These are phyloP conservation scores for Cymbopogon flexuosus DNA, from an alignment of 202 grass and related monocot genomes.

Conservation along the genomic window DNA sequence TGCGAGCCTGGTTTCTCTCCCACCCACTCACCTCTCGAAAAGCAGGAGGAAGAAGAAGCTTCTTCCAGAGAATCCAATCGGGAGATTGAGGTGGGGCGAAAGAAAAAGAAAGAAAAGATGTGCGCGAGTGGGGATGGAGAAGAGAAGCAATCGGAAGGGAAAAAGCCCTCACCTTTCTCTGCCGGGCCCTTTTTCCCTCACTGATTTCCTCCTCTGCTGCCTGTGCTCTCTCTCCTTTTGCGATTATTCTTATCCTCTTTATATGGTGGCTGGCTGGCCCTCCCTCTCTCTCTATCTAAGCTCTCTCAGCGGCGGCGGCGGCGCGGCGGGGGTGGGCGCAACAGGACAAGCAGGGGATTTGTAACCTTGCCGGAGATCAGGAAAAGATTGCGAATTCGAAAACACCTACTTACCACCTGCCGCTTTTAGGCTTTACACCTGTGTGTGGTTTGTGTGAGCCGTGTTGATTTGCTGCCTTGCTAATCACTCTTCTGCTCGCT, in stretches of 20 bases:
- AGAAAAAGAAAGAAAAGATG: background rate
- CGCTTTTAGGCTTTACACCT: background rate
- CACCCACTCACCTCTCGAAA: background rate
- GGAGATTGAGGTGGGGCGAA: background rate
- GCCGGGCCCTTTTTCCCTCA: background rate
- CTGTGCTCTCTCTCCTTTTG: too few species aligned
- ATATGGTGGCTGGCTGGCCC: background rate
- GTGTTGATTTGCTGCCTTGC: background rate
- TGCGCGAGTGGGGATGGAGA: background rate
- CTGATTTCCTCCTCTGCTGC: background rate
- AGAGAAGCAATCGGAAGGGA: background rate
- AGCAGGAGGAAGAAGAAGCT: background rate
- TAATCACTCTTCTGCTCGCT: constrained; percentile 3
- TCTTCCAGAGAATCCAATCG: background rate
- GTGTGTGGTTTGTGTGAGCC: background rate
- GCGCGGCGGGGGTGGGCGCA: background rate
- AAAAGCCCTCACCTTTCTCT: constrained; percentile 26
- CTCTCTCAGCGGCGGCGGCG: constrained; percentile 8
- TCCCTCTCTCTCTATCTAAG: background rate
- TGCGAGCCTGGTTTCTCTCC: background rate
- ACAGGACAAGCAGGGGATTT: constrained; percentile 44
- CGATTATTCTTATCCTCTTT: constrained; percentile 21
- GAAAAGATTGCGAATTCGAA: constrained; percentile 32
- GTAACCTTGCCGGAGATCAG: background rate
- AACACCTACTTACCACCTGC: background rate